phyloP scores from a whole-genome alignment of 352 stramenopile species.

The Globisporangium recalcitrans region DNA sequence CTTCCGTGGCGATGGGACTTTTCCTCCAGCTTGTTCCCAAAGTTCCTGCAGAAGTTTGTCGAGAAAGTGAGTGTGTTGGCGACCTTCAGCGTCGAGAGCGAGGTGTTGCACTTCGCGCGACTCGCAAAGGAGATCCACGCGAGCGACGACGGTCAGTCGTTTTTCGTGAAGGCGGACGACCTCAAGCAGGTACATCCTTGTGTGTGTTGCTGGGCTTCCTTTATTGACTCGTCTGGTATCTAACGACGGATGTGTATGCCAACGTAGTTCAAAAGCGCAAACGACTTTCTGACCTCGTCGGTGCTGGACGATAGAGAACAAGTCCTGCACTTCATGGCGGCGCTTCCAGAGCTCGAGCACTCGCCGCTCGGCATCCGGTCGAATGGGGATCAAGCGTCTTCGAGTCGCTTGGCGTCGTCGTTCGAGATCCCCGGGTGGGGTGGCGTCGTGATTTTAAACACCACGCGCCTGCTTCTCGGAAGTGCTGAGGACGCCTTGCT shows the following conservation, averaged over 20 bases:
- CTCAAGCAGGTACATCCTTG: conserved; percentile 57
- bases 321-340: conserved; percentile 74
- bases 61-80: conserved; percentile 47
- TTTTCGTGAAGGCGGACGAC: conserved; percentile 52
- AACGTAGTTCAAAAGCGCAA: conserved; percentile 69
- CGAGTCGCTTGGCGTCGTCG: conserved; percentile 28
- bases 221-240: neutral
- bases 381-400: conserved; percentile 3
- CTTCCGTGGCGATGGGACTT: conserved; percentile 45
- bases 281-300: conserved; percentile 62
- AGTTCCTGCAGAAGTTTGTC: conserved; percentile 40
- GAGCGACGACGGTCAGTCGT: conserved; percentile 23
- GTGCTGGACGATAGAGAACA: conserved; percentile 70
- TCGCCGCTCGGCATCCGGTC: conserved; percentile 50
- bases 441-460: conserved; percentile 54
- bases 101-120: conserved; percentile 62
- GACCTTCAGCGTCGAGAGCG: conserved; percentile 65
- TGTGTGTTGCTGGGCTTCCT: conserved; percentile 1
- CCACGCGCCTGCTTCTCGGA: conserved; percentile 9
- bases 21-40: conserved; percentile 23
- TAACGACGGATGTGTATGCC: neutral
- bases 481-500: neutral
- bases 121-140: conserved; percentile 50
- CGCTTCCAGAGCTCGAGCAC: conserved; percentile 41
- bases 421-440: conserved; percentile 76